Evolutionary conservation across 768 basidiomycete species (phyloP), one percentile per base, ranked within the genome.

Genomic region (Suillus brevipes): DNA sequence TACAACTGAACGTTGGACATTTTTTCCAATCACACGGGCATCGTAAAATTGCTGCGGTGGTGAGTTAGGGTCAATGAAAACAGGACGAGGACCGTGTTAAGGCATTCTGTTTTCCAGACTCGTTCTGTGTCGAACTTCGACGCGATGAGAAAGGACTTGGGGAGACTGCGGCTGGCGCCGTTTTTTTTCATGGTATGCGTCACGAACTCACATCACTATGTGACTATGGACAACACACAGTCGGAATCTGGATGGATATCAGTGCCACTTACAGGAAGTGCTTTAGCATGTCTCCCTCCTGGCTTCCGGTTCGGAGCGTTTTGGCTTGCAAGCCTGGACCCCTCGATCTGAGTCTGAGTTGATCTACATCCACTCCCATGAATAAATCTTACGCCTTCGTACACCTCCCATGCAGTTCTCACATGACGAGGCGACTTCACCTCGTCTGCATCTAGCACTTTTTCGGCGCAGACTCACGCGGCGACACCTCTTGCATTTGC

Each of bases 51-150:
- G 34, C 34, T 6, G 34, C 34, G 34, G 34, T 34, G 34, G 34
- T 34, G 34, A 34, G 34, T 34, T 34, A 34, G 34, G 3, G 34
- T 7, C 5, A 6, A 4, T 34, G 28, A 12, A 53, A 37, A 23
- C 66, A 82, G 80, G 66, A 67, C 16, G 79, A 81, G 53, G 80
- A 82, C 53, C 77, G 78, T 47, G 72, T 81, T 6, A 65, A 69
- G 12, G 70, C 76, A n/a, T 55, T 62, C 14, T 69, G 68, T 12
- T 81, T 81, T 64, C 81, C 82, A 56, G 3, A 68, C 73, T 18
- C 74, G 72, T 45, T 78, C 78, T 1, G 71, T 78, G 2, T 74
- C 75, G 5, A 80, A 81, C 63, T 80, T 82, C 65, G 67, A 67
- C 47, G 61, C 73, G 56, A 82, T 81, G n/a, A 20, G 25, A 16